Evolutionary conservation across 2,329 filamentous ascomycete species (phyloP), one percentile per base, ranked within the genome.

Genomic region (Cercospora sesami): DNA sequence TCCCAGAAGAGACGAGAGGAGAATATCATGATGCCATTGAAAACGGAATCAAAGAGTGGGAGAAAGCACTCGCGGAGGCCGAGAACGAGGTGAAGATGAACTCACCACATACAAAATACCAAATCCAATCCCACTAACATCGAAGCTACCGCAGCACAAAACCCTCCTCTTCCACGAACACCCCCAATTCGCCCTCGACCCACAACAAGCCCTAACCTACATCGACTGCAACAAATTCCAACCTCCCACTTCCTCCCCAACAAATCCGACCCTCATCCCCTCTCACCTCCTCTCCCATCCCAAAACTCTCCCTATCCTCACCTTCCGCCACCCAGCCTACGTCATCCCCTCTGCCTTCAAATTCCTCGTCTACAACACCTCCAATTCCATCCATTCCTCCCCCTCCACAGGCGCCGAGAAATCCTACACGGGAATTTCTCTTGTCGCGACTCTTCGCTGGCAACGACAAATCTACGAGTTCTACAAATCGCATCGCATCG

Each of bases 101-200:
- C 5, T 16, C 36, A 42, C 4, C 36, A 16, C 36, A 42, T n/a
- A 8, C 36, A 42, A n/a, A n/a, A n/a, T 7, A 8, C 36, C 36
- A 42, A 42, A 5, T 42, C 36, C 36, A 42, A 42, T 7, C 36
- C 36, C 36, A 42, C 36, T n/a, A 42, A 30, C 63, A 36, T 57
- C 28, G 28, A 65, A 18, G 33, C 16, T 55, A 48, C 2, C n/a
- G 21, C 48, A 65, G 63, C 45, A 60, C 14, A 65, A 65, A 36
- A 48, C 48, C n/a, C 26, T 60, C 12, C 45, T 60, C 55, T 23
- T 65, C 18, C 63, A 65, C 63, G 63, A 65, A 45, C 63, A 65
- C 26, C 39, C 57, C 8, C 63, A 65, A 55, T 65, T 65, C 51
- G 55, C 63, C 55, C 55, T 59, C 55, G 30, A 59, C n/a, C 23